These are phyloP conservation scores for Scutellaria barbata DNA, from an alignment of 257 asterid genomes.

Conservation along the genomic window DNA sequence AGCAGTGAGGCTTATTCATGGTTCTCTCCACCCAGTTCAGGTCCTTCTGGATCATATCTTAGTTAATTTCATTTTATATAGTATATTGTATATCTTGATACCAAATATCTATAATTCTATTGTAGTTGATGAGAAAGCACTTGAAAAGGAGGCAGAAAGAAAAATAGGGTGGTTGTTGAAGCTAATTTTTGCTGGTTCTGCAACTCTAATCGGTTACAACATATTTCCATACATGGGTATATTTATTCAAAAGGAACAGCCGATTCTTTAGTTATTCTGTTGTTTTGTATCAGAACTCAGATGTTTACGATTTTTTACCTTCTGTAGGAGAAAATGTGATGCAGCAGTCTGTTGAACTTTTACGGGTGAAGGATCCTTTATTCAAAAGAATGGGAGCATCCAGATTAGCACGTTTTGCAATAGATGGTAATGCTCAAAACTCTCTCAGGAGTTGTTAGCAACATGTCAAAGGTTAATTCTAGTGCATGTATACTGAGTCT, in stretches of 20 bases:
- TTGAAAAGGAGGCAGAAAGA: conserved; percentile 90
- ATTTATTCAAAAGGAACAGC: conserved; percentile 31
- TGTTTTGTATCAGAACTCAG: conserved; percentile 21
- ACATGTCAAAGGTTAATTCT: conserved; percentile 1
- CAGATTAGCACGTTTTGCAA: conserved; percentile 89
- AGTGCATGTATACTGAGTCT: conserved; percentile 9
- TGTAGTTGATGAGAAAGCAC: conserved; percentile 59
- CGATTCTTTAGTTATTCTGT: conserved; percentile 9
- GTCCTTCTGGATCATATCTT: background rate
- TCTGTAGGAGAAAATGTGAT: conserved; percentile 80
- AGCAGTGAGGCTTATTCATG: background rate
- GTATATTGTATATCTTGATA: conserved; percentile 12
- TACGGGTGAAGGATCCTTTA: conserved; percentile 92
- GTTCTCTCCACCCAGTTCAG: conserved; percentile 14
- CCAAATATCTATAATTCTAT: conserved; percentile 25
- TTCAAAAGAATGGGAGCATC: conserved; percentile 99
- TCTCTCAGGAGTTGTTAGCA: conserved; percentile 9
- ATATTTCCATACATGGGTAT: conserved; percentile 91
- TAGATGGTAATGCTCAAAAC: conserved; percentile 67
- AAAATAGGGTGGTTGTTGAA: conserved; percentile 93
- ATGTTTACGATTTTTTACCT: conserved; percentile 31
- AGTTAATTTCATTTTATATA: conserved; percentile 6
- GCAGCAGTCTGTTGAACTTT: conserved; percentile 86
- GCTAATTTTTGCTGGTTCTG: conserved; percentile 80
- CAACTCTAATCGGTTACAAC: conserved; percentile 74